A percentile compares a stretch with the other conserved stretches of the same genome.
These are phyloP conservation scores for Jaenimonas drosophilae DNA, from an alignment of 208 protist genomes.

Conservation along the genomic window DNA sequence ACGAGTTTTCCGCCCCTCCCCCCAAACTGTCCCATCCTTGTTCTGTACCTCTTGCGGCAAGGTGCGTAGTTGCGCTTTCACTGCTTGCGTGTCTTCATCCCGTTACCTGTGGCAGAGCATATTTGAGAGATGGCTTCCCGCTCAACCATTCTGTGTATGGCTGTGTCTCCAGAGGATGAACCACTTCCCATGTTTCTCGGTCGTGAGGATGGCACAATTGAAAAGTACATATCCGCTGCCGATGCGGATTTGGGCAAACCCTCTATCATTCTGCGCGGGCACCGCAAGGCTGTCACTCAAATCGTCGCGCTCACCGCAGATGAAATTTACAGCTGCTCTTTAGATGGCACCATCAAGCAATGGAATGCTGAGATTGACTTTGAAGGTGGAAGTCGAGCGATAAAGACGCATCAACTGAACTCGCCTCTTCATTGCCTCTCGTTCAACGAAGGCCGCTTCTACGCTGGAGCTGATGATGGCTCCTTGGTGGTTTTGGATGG, in stretches of 20 bases:
- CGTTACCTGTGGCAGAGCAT: no score
- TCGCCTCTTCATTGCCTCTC: constrained; percentile 40
- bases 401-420: constrained; percentile 25
- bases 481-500: constrained; percentile 53
- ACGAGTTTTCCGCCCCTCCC: no score
- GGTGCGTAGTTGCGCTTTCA: no score
- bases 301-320: constrained; percentile 28
- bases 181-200: constrained; percentile 51
- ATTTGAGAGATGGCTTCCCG: no score
- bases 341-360: constrained; percentile 63
- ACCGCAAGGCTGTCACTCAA: constrained; percentile 45
- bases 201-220: constrained; percentile 64
- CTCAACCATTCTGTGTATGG: constrained; percentile 48
- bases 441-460: constrained; percentile 24
- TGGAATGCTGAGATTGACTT: constrained; percentile 36
- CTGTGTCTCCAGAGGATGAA: constrained; percentile 24
- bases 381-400: constrained; percentile 11
- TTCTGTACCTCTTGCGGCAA: no score
- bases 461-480: constrained; percentile 55
- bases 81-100: no score
- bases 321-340: constrained; percentile 51
- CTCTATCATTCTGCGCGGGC: constrained; percentile 37
- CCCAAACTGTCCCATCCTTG: no score
- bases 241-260: constrained; percentile 42
- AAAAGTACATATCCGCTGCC: constrained; percentile 47